These are phyloP conservation scores for Ligustrum vulgare DNA, from an alignment of 257 asterid species.

Conservation along the genomic window DNA sequence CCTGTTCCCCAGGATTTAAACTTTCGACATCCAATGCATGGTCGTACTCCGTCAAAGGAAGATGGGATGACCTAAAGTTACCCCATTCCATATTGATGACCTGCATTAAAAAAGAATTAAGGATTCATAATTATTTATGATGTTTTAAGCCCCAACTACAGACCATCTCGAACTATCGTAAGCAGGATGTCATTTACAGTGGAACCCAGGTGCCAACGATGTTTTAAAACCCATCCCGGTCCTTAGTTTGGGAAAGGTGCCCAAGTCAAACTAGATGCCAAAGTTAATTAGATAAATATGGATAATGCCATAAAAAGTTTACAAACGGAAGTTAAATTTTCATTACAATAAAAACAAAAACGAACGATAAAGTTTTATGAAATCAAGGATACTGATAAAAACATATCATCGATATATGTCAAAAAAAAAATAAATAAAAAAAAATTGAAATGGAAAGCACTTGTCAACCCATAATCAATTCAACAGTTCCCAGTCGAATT, in stretches of 20 bases:
- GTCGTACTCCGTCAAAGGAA: constrained; percentile 81
- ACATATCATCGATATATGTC: background rate
- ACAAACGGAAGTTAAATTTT: background rate
- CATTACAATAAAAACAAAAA: background rate
- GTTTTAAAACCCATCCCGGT: background rate
- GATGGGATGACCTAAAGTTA: constrained; percentile 86
- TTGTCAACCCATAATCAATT: background rate
- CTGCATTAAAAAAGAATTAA: constrained; percentile 34
- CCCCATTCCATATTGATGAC: constrained; percentile 99
- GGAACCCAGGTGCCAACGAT: background rate
- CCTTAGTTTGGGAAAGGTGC: background rate
- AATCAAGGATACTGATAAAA: background rate
- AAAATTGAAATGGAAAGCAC: background rate
- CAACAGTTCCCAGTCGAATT: background rate
- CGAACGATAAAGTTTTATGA: background rate
- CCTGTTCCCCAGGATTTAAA: constrained; percentile 89
- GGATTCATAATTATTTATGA: constrained; percentile 6
- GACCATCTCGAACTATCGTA: background rate
- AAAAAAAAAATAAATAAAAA: background rate
- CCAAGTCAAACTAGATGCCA: background rate
- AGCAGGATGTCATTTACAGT: background rate
- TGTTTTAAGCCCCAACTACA: background rate
- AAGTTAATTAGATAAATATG: background rate
- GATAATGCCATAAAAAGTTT: background rate
- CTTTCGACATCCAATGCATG: constrained; percentile 68